Evolutionary conservation across 2,329 filamentous ascomycete genomes (phyloP).

Genomic region (Parastagonospora avenae): DNA sequence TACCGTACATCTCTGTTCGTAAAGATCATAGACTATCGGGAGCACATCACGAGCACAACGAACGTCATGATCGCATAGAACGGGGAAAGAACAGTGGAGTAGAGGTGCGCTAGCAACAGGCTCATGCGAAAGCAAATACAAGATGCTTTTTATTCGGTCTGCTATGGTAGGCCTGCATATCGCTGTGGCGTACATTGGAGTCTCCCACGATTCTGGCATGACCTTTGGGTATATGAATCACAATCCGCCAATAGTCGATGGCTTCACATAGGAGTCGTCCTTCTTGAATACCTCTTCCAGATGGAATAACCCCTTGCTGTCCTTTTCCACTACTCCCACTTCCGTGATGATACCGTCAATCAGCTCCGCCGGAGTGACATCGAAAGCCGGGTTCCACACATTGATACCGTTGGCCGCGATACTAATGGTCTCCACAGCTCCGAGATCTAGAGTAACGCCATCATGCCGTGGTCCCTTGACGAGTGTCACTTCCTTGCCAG

Average conservation of each 20-base stretch:
- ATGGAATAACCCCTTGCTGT: slow-evolving; percentile 70
- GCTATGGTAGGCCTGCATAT: too few relatives aligned
- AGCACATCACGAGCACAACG: slow-evolving; percentile 2
- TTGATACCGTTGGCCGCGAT: slow-evolving; percentile 77
- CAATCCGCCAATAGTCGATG: slow-evolving; percentile 38
- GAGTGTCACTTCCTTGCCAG: slow-evolving; percentile 79
- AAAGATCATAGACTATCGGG: too few relatives aligned
- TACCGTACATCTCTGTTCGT: too few relatives aligned
- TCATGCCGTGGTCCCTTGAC: slow-evolving; percentile 75
- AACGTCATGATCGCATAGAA: background rate
- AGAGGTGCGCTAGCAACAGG: background rate
- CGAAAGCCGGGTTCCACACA: slow-evolving; percentile 97
- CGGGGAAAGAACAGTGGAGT: background rate
- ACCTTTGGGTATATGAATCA: background rate
- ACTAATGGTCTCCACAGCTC: slow-evolving; percentile 71
- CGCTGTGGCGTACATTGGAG: too few relatives aligned
- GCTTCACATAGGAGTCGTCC: slow-evolving; percentile 27
- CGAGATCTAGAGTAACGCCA: slow-evolving; percentile 67
- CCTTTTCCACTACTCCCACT: slow-evolving; percentile 83
- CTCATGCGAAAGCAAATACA: too few relatives aligned
- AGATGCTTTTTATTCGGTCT: too few relatives aligned
- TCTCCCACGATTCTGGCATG: too few relatives aligned
- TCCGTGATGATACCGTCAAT: slow-evolving; percentile 97
- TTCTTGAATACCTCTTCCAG: slow-evolving; percentile 52
- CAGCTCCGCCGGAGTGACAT: slow-evolving; percentile 85